A percentile compares a stretch with the other conserved stretches of the same genome.
These are phyloP conservation scores for Talaromyces nanjingensis DNA, from an alignment of 495 filamentous ascomycete species.

Conservation along the genomic window DNA sequence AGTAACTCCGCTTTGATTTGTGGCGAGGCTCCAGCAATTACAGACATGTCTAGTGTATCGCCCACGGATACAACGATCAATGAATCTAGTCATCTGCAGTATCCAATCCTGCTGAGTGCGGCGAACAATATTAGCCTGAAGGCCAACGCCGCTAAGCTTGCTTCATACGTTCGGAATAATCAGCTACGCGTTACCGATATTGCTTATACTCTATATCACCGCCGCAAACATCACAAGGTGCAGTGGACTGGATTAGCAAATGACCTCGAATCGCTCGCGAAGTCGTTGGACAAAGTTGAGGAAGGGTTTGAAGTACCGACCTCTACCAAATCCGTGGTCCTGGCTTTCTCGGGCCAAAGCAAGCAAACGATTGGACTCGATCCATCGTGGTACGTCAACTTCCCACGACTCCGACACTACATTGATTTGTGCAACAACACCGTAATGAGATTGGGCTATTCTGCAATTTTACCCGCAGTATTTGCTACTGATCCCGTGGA, in stretches of 20 bases:
- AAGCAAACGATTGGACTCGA: not conserved
- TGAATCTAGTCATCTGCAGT: not conserved
- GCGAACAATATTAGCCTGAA: not conserved
- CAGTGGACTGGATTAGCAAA: not conserved
- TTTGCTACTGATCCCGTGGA: conserved; percentile 30
- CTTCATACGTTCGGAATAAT: not conserved
- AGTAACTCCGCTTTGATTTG: conserved; percentile 12
- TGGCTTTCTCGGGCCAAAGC: not conserved
- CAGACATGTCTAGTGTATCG: not conserved
- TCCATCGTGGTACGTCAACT: not conserved
- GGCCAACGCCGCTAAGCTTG: not conserved
- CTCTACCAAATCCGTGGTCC: not conserved
- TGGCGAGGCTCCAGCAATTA: not conserved
- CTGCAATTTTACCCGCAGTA: conserved; percentile 40
- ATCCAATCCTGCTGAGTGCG: not conserved
- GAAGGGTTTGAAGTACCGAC: not conserved
- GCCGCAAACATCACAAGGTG: not conserved
- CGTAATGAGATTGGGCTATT: conserved; percentile 17
- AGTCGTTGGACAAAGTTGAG: not conserved
- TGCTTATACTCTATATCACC: not conserved
- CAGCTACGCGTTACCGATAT: not conserved
- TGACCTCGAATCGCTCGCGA: not conserved
- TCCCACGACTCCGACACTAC: conserved; percentile 14
- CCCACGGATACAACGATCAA: not conserved
- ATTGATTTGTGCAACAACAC: conserved; percentile 30